Evolutionary conservation across 129 eudicot species (phyloP).

Genomic region (Flaveria trinervia): DNA sequence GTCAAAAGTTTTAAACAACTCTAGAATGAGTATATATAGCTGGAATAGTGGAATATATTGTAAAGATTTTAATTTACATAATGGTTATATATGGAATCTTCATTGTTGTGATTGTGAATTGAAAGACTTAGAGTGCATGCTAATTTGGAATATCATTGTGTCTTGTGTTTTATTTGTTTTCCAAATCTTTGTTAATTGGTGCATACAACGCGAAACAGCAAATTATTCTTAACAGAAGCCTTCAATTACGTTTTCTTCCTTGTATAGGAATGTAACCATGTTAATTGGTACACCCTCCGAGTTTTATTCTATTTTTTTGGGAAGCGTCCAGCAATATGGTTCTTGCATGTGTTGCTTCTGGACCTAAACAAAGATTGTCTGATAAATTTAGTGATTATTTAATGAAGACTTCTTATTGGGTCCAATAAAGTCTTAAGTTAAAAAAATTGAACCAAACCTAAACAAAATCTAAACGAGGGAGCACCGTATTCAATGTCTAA

Average conservation of each 20-base stretch:
- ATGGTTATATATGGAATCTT: neutral
- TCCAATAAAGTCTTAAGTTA: neutral
- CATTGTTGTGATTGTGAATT: neutral
- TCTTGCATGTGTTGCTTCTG: slow-evolving; percentile 5
- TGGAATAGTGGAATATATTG: neutral
- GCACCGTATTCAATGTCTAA: neutral
- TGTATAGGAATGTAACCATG: neutral
- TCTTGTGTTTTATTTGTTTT: neutral
- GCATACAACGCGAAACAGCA: neutral
- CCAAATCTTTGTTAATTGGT: neutral
- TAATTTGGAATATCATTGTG: neutral
- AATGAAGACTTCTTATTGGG: neutral
- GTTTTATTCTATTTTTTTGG: neutral
- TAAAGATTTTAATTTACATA: neutral
- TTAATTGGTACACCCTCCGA: neutral
- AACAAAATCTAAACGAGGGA: neutral
- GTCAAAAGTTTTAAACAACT: neutral
- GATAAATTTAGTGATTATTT: neutral
- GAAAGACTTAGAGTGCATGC: neutral
- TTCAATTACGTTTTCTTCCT: slow-evolving; percentile 1
- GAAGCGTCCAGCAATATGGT: neutral
- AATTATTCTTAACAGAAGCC: neutral
- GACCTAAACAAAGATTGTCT: neutral
- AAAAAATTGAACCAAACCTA: too few relatives aligned
- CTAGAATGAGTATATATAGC: neutral